Evolutionary conservation across 2,329 filamentous ascomycete species (phyloP).

Genomic region (Echinosphaeria canescens): DNA sequence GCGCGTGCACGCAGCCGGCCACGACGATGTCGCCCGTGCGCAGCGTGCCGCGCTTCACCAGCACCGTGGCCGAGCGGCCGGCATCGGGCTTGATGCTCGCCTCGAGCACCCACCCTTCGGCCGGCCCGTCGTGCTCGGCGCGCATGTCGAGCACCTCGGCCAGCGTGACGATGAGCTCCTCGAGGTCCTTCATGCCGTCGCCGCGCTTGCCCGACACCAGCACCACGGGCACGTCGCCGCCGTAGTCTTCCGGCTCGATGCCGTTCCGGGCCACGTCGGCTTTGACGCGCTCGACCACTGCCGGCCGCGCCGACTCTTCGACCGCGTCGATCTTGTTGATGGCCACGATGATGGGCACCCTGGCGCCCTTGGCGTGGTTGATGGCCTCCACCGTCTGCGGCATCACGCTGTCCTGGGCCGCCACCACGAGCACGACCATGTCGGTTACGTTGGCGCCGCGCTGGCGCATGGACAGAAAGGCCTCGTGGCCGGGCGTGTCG

Average conservation of each 20-base stretch:
- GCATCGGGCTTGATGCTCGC: conserved; percentile 69
- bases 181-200: conserved; percentile 72
- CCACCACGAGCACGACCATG: conserved; percentile 88
- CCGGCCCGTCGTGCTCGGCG: conserved; percentile 52
- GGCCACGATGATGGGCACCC: conserved; percentile 90
- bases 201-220: conserved; percentile 88
- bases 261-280: conserved; percentile 64
- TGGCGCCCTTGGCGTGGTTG: conserved; percentile 72
- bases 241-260: conserved; percentile 84
- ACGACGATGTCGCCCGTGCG: conserved; percentile 64
- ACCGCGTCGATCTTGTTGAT: conserved; percentile 95
- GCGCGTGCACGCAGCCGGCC: conserved; percentile 73
- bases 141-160: conserved; percentile 83
- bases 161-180: conserved; percentile 72
- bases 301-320: conserved; percentile 20
- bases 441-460: conserved; percentile 92
- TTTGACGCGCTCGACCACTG: conserved; percentile 68
- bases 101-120: conserved; percentile 89
- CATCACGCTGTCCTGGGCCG: conserved; percentile 93
- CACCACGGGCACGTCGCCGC: conserved; percentile 84
- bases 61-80: conserved; percentile 71
- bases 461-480: conserved; percentile 89
- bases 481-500: conserved; percentile 89
- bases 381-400: conserved; percentile 92
- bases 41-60: conserved; percentile 75